These are phyloP conservation scores for Aureobasidium lini DNA, from an alignment of 2,329 filamentous ascomycete genomes.

Conservation along the genomic window DNA sequence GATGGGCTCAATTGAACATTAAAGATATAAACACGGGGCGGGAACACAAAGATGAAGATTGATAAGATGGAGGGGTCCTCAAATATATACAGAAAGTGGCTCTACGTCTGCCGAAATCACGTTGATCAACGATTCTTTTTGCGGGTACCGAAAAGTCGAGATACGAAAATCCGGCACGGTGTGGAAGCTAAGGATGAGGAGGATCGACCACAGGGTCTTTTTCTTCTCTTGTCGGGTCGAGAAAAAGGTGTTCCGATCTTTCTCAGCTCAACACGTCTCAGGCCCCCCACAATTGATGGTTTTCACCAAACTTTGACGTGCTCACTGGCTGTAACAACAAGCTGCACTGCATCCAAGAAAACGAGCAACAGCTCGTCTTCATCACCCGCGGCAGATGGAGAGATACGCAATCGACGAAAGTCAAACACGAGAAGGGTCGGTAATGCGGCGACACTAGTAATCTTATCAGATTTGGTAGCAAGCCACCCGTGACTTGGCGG, in stretches of 20 bases:
- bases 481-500: not conserved
- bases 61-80: not conserved
- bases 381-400: too few relatives aligned
- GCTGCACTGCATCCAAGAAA: not conserved
- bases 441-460: not conserved
- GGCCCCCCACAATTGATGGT: not conserved
- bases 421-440: not conserved
- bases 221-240: not conserved
- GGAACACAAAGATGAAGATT: not conserved
- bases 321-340: not conserved
- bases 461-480: conserved; percentile 10
- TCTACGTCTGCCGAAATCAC: not conserved
- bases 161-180: not conserved
- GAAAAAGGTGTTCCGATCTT: not conserved
- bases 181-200: not conserved
- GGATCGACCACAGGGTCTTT: not conserved
- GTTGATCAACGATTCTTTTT: not conserved
- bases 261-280: not conserved
- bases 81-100: not conserved
- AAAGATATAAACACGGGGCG: not conserved
- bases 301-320: not conserved
- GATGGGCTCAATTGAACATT: not conserved
- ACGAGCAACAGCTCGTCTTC: not conserved
- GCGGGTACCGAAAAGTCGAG: not conserved
- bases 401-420: not conserved